Base-by-base conservation (phyloP, 345 rosid species). In the Camelina neglecta region DNA sequence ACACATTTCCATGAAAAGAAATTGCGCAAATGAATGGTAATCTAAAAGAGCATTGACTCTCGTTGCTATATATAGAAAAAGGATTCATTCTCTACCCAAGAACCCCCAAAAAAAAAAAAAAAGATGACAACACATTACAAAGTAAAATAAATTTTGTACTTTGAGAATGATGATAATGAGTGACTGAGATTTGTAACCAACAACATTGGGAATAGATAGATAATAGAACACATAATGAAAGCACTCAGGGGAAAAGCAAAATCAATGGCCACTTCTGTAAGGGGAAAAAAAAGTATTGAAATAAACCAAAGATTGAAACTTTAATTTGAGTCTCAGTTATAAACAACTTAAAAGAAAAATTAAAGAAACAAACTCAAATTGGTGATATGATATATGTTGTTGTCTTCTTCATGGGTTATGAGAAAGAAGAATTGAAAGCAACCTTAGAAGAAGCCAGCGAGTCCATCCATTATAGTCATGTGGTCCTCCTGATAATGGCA, bases 401-500 rank as follows among this genome's bases (percentile, higher is more conserved):
- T 59, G 81, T 83, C 79, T 78, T 84, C 77, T 87, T 83, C 85
- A 86, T 87, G 73, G 21, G 60, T 60, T 50, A 66, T 61, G 59
- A 65, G 77, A 72, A 67, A 72, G 80, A 65, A 72, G 62, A 38
- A 31, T 72, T 84, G 93, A 91, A 81, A 86, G 97, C 97, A 89
- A 91, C 95, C 79, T 74, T 20, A 80, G 89, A 86, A 83, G 89
- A 80, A 83, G 83, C 86, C 73, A 65, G 54, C 79, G 45, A 74
- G 66, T 76, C 71, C 73, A 70, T 69, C 67, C 84, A 83, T 81
- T 72, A 55, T 67, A 66, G 81, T 78, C 86, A 84, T 85, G 95
- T 87, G 95, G 97, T 89, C 92, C 91, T 85, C 83, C 75, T 85
- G 79, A 73, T 82, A 72, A 75, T 85, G 91, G 81, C 84, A 85